phyloP scores from a whole-genome alignment of 345 rosid species.

The Citrus cavaleriei region DNA sequence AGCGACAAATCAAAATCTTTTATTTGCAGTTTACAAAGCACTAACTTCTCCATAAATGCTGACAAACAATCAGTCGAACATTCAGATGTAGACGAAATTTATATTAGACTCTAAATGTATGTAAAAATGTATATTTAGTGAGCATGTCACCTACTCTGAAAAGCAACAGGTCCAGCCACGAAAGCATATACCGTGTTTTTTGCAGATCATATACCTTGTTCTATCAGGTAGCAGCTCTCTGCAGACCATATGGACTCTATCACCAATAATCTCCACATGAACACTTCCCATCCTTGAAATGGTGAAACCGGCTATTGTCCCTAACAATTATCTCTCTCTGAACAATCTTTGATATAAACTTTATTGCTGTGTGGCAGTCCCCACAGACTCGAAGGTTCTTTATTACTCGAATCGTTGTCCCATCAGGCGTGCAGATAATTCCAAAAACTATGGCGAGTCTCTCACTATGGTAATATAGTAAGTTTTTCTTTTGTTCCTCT shows the following conservation, averaged over 20 bases:
- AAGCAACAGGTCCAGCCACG: not conserved
- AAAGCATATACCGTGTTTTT: too few relatives aligned
- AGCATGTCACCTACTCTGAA: not conserved
- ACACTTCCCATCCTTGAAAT: conserved; percentile 62
- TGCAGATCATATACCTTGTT: too few relatives aligned
- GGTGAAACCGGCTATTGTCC: conserved; percentile 80
- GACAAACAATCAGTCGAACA: not conserved
- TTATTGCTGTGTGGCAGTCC: conserved; percentile 73
- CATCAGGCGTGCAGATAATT: conserved; percentile 56
- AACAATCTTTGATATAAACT: conserved; percentile 60
- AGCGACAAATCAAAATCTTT: not conserved
- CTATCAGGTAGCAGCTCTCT: too few relatives aligned
- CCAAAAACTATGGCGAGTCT: conserved; percentile 76
- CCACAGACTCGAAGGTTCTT: conserved; percentile 66
- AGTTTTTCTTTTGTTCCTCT: conserved; percentile 68
- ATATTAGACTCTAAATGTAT: not conserved
- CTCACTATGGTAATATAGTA: conserved; percentile 64
- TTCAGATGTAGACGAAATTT: not conserved
- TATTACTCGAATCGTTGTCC: conserved; percentile 68
- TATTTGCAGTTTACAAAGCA: conserved; percentile 1
- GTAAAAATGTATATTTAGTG: not conserved
- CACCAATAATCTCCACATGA: conserved; percentile 89
- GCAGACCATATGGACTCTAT: not conserved
- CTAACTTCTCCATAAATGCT: not conserved
- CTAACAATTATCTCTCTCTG: conserved; percentile 65